Evolutionary conservation across 1,139 yeast genomes (phyloP), one percentile per base, ranked within the genome.

Genomic region (Keqinozyma sinolaborantium): DNA sequence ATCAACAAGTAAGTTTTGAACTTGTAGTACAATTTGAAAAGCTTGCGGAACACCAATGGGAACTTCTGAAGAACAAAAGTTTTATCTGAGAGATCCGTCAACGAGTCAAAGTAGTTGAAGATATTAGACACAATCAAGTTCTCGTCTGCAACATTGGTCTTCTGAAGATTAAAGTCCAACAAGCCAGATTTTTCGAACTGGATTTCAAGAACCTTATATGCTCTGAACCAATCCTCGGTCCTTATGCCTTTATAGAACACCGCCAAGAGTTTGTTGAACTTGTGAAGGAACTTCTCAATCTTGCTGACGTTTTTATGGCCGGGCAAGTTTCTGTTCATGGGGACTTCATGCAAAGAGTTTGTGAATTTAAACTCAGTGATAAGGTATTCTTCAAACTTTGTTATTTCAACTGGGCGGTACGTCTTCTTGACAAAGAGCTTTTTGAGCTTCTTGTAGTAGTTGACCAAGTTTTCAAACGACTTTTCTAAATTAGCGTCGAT

Each of bases 171-270:
- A 52, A 79, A 83, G 30, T 73, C 73, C 52, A 83, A 80, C 35
- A 87, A 63, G 3, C 82, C 73, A 14, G 76, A 62, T 30, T 53
- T 56, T 30, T 64, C 71, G 40, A 52, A 76, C 38, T 84, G 81
- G 26, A 75, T 63, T 51, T 90, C 97, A 33, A 92, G 58, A 2
- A 81, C 61, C 50, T 87, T 94, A 51, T 76, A 84, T 5, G 81
- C 73, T 35, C 73, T 73, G 39, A 87, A 68, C 97, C 97, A 92
- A 50, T 90, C 95, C 38, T 74, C 77, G 12, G 79, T 56, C 21
- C 77, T 70, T 16, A 85, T 74, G 14, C 79, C 73, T 20, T 64
- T 66, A 48, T 83, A 79, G 28, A 83, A 70, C 3, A 75, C 73
- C 1, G 77, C 67, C 25, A 84, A 71, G 7, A 86, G 62, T 23